Base-by-base conservation (phyloP, 805 yeast genomes). In the Starmerella roubikii region DNA sequence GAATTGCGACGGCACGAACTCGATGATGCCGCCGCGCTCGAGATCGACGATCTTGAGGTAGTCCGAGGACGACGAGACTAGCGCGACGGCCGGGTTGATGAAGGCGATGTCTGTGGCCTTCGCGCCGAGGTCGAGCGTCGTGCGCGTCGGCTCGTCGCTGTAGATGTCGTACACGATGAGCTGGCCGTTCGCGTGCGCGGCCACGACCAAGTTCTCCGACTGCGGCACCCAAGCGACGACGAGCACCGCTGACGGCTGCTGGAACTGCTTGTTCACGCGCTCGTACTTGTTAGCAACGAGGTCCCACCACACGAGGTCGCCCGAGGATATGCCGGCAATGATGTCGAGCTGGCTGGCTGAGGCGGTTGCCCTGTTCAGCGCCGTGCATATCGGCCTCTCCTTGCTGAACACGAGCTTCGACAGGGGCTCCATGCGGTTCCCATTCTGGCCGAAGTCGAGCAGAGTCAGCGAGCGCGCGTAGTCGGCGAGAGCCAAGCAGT, bases 41-140 rank as follows among this genome's bases (percentile, higher is more conserved):
- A 76, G 53, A 52, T 77, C 78, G 34, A 79, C 59, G 15, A 79
- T 48, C 34, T 79, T 59, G 20, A 76, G 58, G 44, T 68, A 69
- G 2, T 85, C 91, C 52, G 78, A 84, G 44, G 73, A 79, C 6
- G 74, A 62, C 0, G 78, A 71, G n/a, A 74, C 52, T 0, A 74
- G 69, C 7, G 71, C 37, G 5, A 70, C 33, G 25, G 62, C 27
- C 10, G 37, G 29, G n/a, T 35, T 24, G 11, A 38, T 9, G 39
- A 61, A 52, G 41, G 58, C 53, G 30, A 70, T 52, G 25, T 58
- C 55, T 0, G 83, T 76, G 23, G 79, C 64, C 2, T 83, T 71
- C 44, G 67, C 67, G 40, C 68, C 67, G 10, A 80, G 45, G 42
- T 74, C 74, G 58, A 74, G 74, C 46, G 76, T 81, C 0, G 78